Conservation (phyloP, 2,329 filamentous ascomycete genomes). For the Cladosporium sp. region DNA sequence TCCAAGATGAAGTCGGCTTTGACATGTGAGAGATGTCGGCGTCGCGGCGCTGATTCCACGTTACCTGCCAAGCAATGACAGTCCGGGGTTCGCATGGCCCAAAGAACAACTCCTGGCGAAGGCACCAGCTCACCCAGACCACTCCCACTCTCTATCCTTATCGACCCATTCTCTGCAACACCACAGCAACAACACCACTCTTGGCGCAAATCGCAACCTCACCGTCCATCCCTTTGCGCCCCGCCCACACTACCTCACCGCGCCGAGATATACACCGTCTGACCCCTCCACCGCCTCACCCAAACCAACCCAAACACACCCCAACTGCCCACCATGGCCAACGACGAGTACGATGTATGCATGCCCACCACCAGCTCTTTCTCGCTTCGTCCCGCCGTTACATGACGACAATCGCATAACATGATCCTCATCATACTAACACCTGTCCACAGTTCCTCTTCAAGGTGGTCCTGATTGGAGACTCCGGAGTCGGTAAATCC, state of each 20-base stretch:
- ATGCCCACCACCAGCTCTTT: slow-evolving; percentile 6
- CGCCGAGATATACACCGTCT: slow-evolving; percentile 1
- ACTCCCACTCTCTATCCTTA: not conserved
- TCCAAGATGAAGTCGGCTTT: too few relatives aligned
- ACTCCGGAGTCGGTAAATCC: slow-evolving; percentile 99
- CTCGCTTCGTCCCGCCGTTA: not conserved
- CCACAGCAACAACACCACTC: not conserved
- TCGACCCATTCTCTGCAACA: not conserved
- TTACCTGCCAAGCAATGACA: not conserved
- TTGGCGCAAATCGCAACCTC: slow-evolving; percentile 1
- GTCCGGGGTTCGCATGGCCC: not conserved
- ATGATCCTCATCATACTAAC: slow-evolving; percentile 37
- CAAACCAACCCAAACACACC: not conserved
- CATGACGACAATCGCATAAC: not conserved
- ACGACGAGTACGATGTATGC: slow-evolving; percentile 99
- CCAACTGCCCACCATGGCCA: slow-evolving; percentile 71
- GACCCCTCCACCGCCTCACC: slow-evolving; percentile 10
- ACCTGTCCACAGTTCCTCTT: slow-evolving; percentile 74
- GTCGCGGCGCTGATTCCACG: too few relatives aligned
- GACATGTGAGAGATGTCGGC: too few relatives aligned
- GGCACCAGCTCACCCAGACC: not conserved
- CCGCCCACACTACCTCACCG: not conserved
- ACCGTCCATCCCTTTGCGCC: not conserved
- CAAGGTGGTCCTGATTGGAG: slow-evolving; percentile 99
- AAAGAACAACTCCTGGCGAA: not conserved